Conservation (phyloP, 345 rosid species). For the Limnanthes douglasii region DNA sequence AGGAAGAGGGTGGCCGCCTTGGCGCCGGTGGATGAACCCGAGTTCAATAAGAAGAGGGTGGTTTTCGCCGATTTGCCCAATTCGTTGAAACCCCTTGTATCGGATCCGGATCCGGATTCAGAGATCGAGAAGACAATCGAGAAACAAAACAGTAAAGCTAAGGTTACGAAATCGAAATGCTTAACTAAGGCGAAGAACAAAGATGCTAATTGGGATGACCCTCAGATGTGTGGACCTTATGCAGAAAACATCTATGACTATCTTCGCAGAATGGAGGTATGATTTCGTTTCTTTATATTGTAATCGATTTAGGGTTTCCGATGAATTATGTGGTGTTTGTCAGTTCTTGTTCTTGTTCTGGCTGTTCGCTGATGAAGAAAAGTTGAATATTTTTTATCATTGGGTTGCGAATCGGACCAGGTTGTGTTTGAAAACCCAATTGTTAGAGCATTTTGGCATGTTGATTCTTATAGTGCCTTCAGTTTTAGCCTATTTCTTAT, state of each 20-base stretch:
- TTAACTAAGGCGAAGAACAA: constrained; percentile 3
- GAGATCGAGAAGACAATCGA: constrained; percentile 3
- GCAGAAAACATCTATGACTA: constrained; percentile 9
- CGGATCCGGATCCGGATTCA: constrained; percentile 9
- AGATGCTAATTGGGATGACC: constrained; percentile 14
- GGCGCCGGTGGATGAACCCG: constrained; percentile 2
- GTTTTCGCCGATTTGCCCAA: constrained; percentile 12
- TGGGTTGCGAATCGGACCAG: too few relatives aligned
- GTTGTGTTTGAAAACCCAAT: too few relatives aligned
- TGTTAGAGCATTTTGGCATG: too few relatives aligned
- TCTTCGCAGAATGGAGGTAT: constrained; percentile 13
- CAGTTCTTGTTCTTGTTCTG: too few relatives aligned
- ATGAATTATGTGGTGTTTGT: too few relatives aligned
- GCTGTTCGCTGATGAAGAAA: too few relatives aligned
- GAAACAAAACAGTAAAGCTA: too few relatives aligned
- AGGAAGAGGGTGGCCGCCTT: constrained; percentile 12
- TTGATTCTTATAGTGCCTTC: too few relatives aligned
- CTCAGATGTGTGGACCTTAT: constrained; percentile 20
- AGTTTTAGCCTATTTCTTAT: too few relatives aligned
- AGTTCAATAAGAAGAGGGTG: constrained; percentile 11
- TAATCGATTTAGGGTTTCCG: too few relatives aligned
- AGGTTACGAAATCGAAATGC: neutral
- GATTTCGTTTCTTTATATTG: too few relatives aligned
- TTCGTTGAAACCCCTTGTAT: constrained; percentile 3
- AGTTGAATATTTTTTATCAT: too few relatives aligned